phyloP scores from a whole-genome alignment of 2,329 filamentous ascomycete species.

The Scedosporium boydii region DNA sequence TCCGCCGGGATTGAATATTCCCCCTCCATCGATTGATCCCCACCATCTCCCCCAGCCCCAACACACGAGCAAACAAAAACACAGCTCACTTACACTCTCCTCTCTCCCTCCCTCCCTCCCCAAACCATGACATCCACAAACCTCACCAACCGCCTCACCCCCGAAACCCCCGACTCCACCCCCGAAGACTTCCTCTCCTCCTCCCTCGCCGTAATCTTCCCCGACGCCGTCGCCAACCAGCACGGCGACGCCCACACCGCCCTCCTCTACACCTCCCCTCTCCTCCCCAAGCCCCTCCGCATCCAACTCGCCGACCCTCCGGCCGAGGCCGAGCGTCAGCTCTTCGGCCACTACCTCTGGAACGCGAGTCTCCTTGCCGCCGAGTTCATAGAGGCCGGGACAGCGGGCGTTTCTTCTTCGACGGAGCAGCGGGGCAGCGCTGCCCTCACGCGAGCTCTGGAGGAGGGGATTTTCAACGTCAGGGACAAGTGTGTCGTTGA shows the following conservation, averaged over 20 bases:
- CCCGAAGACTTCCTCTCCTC: slow-evolving; percentile 5
- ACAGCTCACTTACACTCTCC: too few relatives aligned
- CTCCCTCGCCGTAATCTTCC: slow-evolving; percentile 52
- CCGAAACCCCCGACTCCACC: neutral
- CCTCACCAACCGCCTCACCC: neutral
- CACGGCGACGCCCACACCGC: slow-evolving; percentile 53
- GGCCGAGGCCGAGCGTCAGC: slow-evolving; percentile 41
- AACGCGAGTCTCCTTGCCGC: slow-evolving; percentile 51
- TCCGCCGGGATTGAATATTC: too few relatives aligned
- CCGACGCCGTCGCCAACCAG: slow-evolving; percentile 55
- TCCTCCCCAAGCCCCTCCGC: slow-evolving; percentile 32
- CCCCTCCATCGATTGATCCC: too few relatives aligned
- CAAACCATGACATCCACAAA: neutral
- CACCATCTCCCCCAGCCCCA: too few relatives aligned
- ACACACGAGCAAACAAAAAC: too few relatives aligned
- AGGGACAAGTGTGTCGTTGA: slow-evolving; percentile 47
- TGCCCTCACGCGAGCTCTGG: slow-evolving; percentile 7
- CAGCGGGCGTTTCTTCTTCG: slow-evolving; percentile 18
- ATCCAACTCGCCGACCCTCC: slow-evolving; percentile 38
- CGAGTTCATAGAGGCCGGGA: slow-evolving; percentile 44
- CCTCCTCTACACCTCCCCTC: slow-evolving; percentile 49
- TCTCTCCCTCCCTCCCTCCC: too few relatives aligned
- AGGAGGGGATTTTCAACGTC: slow-evolving; percentile 32
- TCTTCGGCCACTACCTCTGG: slow-evolving; percentile 69
- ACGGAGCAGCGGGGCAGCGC: neutral